phyloP scores from a whole-genome alignment of 192 early-diverging fungal species.

The Geranomyces michiganensis region DNA sequence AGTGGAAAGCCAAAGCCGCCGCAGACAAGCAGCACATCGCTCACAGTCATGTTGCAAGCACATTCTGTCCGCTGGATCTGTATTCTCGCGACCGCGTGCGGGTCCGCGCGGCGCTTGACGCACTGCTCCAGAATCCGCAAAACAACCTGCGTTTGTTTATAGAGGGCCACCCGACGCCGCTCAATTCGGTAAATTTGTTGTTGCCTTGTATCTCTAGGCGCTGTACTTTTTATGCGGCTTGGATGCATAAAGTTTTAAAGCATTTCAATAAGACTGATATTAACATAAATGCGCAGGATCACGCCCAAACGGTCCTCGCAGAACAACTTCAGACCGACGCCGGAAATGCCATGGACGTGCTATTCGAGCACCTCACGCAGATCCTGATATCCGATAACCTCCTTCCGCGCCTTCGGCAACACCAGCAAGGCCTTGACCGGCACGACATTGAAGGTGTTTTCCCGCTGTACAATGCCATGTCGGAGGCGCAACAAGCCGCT shows the following conservation, averaged over 20 bases:
- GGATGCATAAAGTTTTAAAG: too few species aligned
- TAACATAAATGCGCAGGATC: neutral
- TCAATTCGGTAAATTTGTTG: slow-evolving; percentile 15
- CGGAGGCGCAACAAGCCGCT: neutral
- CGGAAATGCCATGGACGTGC: neutral
- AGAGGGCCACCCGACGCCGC: slow-evolving; percentile 34
- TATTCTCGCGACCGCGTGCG: slow-evolving; percentile 45
- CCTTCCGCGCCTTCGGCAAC: slow-evolving; percentile 8
- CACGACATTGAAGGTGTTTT: slow-evolving; percentile 34
- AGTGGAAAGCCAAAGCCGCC: slow-evolving; percentile 45
- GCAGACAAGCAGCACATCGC: too few species aligned
- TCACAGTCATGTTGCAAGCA: slow-evolving; percentile 32
- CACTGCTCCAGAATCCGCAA: slow-evolving; percentile 47
- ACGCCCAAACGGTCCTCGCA: neutral
- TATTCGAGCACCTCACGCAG: neutral
- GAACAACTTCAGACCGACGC: neutral
- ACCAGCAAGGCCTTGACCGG: slow-evolving; percentile 35
- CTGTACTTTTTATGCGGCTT: too few species aligned
- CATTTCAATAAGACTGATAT: too few species aligned
- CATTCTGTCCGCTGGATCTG: slow-evolving; percentile 75
- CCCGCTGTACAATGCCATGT: slow-evolving; percentile 12
- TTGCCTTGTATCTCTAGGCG: too few species aligned
- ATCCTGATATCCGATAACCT: slow-evolving; percentile 12
- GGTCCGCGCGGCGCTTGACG: slow-evolving; percentile 42
- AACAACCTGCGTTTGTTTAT: slow-evolving; percentile 62